A percentile compares a stretch with the other conserved stretches of the same genome.
Conservation (phyloP, 352 stramenopile genomes). For the Chrysophaeum taylorii region DNA sequence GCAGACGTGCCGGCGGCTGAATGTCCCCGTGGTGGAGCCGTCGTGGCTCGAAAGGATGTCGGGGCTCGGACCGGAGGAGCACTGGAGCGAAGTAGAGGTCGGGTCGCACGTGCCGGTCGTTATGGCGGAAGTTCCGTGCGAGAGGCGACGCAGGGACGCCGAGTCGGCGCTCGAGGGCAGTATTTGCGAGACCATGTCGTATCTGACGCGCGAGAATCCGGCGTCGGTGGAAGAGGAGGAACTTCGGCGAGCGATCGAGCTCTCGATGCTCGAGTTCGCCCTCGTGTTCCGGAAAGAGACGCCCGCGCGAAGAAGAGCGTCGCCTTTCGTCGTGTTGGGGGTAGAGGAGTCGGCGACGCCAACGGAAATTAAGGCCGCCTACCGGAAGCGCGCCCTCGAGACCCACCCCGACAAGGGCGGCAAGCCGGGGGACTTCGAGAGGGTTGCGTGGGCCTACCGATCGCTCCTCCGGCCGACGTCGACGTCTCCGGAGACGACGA, state of each 20-base stretch:
- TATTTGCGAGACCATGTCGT: conserved; percentile 28
- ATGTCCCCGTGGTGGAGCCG: conserved; percentile 23
- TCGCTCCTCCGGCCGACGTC: no score
- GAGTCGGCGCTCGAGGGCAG: conserved; percentile 23
- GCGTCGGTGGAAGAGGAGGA: conserved; percentile 32
- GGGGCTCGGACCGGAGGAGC: conserved; percentile 21
- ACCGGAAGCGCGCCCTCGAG: conserved; percentile 31
- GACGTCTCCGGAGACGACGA: no score
- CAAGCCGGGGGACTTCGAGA: conserved; percentile 29
- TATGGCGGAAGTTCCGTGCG: conserved; percentile 1
- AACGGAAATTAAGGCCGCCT: conserved; percentile 34
- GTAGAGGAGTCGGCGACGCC: conserved; percentile 26
- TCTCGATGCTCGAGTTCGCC: conserved; percentile 40
- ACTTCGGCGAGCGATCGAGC: conserved; percentile 34
- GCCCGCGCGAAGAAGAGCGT: background rate
- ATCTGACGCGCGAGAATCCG: conserved; percentile 30
- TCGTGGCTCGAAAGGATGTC: conserved; percentile 24
- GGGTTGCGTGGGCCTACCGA: conserved; percentile 33
- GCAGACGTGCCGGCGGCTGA: background rate
- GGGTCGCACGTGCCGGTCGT: conserved; percentile 20
- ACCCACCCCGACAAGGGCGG: conserved; percentile 43
- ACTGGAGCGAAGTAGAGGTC: conserved; percentile 33
- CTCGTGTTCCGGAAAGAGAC: conserved; percentile 24
- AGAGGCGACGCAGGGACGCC: background rate
- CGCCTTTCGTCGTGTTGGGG: conserved; percentile 35